Conservation (phyloP, 1,284 basidiomycete genomes). For the Austroboletus novae-zelandiae region DNA sequence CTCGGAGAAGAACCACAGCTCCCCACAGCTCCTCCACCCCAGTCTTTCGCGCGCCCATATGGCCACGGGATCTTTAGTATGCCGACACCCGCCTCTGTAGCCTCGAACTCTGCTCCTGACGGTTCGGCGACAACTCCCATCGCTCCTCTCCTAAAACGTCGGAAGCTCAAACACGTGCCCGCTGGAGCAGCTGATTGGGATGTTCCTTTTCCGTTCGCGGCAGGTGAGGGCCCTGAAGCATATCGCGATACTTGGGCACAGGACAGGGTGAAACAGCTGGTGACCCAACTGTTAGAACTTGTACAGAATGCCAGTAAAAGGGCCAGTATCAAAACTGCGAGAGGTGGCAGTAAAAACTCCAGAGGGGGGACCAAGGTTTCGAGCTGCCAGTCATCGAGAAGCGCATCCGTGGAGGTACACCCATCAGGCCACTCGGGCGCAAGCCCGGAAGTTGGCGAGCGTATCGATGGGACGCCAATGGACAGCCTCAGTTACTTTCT, state of each 20-base stretch:
- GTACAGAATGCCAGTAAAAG: conserved; percentile 57
- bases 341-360: conserved; percentile 17
- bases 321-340: conserved; percentile 44
- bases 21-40: neutral
- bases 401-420: conserved; percentile 18
- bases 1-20: conserved; percentile 31
- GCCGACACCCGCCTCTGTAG: conserved; percentile 7
- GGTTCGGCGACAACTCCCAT: conserved; percentile 4
- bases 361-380: neutral
- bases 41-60: conserved; percentile 25
- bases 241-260: conserved; percentile 62
- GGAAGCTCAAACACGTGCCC: conserved; percentile 63
- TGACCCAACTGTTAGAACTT: conserved; percentile 57
- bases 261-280: conserved; percentile 57
- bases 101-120: neutral
- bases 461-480: neutral
- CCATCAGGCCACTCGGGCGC: neutral
- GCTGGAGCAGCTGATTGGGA: conserved; percentile 79
- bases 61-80: conserved; percentile 14
- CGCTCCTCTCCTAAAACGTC: conserved; percentile 47
- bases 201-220: conserved; percentile 69
- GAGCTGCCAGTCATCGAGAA: conserved; percentile 10
- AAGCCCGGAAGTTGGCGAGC: neutral
- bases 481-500: conserved; percentile 1
- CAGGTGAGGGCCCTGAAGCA: conserved; percentile 62